Conservation (phyloP, 2,329 filamentous ascomycete genomes). For the Teratosphaeria destructans region DNA sequence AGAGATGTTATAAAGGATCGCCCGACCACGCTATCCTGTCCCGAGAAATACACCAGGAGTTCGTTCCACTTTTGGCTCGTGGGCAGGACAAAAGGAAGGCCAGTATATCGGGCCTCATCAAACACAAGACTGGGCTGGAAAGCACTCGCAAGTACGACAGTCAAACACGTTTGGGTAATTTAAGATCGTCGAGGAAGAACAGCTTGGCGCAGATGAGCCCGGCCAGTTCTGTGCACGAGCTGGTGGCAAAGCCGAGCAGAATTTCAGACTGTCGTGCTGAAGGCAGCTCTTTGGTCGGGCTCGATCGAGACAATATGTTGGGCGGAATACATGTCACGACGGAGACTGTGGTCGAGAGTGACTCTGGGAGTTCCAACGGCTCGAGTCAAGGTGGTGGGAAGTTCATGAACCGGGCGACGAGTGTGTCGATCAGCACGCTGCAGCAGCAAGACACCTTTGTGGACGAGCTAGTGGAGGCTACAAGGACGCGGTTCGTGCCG, state of each 20-base stretch:
- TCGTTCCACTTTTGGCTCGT: slow-evolving; percentile 29
- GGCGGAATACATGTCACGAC: slow-evolving; percentile 28
- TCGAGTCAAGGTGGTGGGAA: slow-evolving; percentile 14
- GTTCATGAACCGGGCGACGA: slow-evolving; percentile 4
- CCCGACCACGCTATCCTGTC: slow-evolving; percentile 36
- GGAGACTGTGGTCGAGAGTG: slow-evolving; percentile 24
- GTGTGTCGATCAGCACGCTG: slow-evolving; percentile 20
- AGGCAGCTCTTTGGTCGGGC: slow-evolving; percentile 5
- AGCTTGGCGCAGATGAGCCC: slow-evolving; percentile 7
- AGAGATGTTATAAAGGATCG: slow-evolving; percentile 34
- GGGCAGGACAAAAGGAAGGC: slow-evolving; percentile 7
- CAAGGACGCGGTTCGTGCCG: slow-evolving; percentile 16
- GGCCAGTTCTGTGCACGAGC: slow-evolving; percentile 14
- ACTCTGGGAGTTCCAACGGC: slow-evolving; percentile 17
- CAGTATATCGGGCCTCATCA: background rate
- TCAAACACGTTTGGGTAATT: background rate
- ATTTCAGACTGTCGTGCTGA: slow-evolving; percentile 5
- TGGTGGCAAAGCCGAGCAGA: slow-evolving; percentile 17
- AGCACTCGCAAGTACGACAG: background rate
- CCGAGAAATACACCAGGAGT: slow-evolving; percentile 37
- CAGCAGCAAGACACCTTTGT: slow-evolving; percentile 33
- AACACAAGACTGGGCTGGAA: background rate
- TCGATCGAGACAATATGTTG: slow-evolving; percentile 17
- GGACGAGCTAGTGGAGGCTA: slow-evolving; percentile 25
- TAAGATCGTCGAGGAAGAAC: slow-evolving; percentile 5